phyloP scores from a whole-genome alignment of 352 stramenopile species.

The Halophytophthora batemanensis region DNA sequence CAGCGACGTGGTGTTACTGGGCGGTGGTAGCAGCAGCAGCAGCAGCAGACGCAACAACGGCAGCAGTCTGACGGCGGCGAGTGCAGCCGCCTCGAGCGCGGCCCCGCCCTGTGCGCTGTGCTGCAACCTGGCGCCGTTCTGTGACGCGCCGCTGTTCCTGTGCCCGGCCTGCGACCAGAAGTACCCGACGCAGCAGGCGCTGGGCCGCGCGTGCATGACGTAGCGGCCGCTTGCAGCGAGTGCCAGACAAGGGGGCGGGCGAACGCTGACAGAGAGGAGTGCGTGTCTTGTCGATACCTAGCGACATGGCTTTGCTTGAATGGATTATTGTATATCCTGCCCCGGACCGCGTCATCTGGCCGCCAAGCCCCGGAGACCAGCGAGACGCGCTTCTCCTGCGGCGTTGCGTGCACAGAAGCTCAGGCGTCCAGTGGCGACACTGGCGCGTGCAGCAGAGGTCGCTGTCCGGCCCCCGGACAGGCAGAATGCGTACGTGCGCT shows the following conservation, averaged over 20 bases:
- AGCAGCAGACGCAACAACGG: too few species aligned
- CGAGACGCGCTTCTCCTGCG: too few species aligned
- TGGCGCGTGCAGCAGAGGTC: too few species aligned
- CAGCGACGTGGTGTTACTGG: constrained; percentile 54
- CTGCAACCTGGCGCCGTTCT: constrained; percentile 40
- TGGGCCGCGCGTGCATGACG: constrained; percentile 63
- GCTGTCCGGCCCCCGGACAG: too few species aligned
- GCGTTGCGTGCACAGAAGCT: too few species aligned
- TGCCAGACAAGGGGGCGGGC: not conserved
- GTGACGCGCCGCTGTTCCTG: constrained; percentile 60
- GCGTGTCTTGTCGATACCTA: constrained; percentile 33
- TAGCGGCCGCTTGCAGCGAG: constrained; percentile 16
- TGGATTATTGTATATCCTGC: constrained; percentile 38
- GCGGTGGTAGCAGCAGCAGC: too few species aligned
- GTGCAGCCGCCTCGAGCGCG: too few species aligned
- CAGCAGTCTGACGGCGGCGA: too few species aligned
- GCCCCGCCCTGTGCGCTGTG: constrained; percentile 70
- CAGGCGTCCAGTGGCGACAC: too few species aligned
- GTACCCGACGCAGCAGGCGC: constrained; percentile 76
- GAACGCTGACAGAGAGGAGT: constrained; percentile 7
- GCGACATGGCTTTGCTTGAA: constrained; percentile 36
- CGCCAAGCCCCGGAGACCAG: too few species aligned
- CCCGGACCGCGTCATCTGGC: too few species aligned
- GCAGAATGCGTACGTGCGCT: too few species aligned
- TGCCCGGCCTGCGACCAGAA: constrained; percentile 77